phyloP scores from a whole-genome alignment of 1,284 basidiomycete species.

The Athelia sp. region DNA sequence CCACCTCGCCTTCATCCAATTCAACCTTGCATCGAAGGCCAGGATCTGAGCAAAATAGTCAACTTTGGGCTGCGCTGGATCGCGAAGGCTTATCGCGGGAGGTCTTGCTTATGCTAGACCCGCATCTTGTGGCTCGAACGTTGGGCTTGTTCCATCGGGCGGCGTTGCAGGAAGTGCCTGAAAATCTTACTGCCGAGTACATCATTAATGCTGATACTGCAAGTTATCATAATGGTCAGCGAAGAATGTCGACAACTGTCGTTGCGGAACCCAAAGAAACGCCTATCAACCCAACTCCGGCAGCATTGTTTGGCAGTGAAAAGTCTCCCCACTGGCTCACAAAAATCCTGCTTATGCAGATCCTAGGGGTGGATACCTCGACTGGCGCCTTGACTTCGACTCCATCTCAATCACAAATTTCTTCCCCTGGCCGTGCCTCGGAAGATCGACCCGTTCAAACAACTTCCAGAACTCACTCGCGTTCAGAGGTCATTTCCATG shows the following conservation, averaged over 20 bases:
- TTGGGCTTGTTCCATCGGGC: slow-evolving; percentile 54
- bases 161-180: slow-evolving; percentile 42
- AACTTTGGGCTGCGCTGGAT: slow-evolving; percentile 45
- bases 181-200: slow-evolving; percentile 43
- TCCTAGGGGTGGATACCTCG: slow-evolving; percentile 54
- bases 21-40: neutral
- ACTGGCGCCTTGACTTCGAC: slow-evolving; percentile 5
- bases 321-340: slow-evolving; percentile 77
- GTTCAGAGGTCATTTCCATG: slow-evolving; percentile 64
- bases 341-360: slow-evolving; percentile 60
- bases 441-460: slow-evolving; percentile 33
- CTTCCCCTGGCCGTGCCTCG: slow-evolving; percentile 25
- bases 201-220: slow-evolving; percentile 28
- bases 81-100: slow-evolving; percentile 68
- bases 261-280: neutral
- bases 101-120: slow-evolving; percentile 53
- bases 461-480: slow-evolving; percentile 55
- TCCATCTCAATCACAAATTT: slow-evolving; percentile 7
- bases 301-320: slow-evolving; percentile 59
- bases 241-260: slow-evolving; percentile 10
- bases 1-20: slow-evolving; percentile 8
- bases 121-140: slow-evolving; percentile 52
- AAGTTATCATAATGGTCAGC: slow-evolving; percentile 8
- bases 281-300: slow-evolving; percentile 15
- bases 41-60: slow-evolving; percentile 10